Conservation (phyloP, 306 rosid species). For the Sesbania bispinosa region DNA sequence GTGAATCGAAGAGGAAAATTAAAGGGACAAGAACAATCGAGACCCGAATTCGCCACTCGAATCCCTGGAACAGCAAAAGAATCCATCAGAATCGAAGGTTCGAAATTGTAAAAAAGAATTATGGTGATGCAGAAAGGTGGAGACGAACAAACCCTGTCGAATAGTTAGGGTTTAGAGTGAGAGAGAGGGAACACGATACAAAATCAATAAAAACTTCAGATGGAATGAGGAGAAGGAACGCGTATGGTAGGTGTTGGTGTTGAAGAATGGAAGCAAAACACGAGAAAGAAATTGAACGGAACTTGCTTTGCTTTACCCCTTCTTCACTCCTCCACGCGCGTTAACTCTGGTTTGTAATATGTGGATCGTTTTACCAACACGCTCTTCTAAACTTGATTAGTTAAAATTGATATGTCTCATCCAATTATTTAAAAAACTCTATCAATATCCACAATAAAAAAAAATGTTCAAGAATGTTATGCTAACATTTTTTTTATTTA, state of each 20-base stretch:
- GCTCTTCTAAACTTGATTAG: no score
- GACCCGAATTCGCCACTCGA: conserved; percentile 2
- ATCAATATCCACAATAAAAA: no score
- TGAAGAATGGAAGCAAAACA: no score
- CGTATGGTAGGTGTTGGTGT: no score
- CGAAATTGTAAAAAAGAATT: neutral
- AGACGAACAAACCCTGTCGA: conserved; percentile 13
- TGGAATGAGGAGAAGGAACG: neutral
- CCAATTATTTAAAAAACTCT: no score
- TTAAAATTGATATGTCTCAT: no score
- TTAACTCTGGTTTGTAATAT: no score
- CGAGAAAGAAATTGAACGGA: neutral
- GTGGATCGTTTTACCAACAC: no score
- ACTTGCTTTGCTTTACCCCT: neutral
- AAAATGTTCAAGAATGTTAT: no score
- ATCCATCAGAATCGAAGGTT: neutral
- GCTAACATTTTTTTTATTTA: no score
- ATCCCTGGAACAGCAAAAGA: neutral
- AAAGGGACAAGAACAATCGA: neutral
- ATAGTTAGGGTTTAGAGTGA: conserved; percentile 20
- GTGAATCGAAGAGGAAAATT: conserved; percentile 27
- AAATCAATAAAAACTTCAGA: neutral
- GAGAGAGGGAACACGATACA: neutral
- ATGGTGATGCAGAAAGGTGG: neutral
- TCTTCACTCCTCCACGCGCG: conserved; percentile 10